These are phyloP conservation scores for Nemania serpens DNA, from an alignment of 2,329 filamentous ascomycete genomes.

Conservation along the genomic window DNA sequence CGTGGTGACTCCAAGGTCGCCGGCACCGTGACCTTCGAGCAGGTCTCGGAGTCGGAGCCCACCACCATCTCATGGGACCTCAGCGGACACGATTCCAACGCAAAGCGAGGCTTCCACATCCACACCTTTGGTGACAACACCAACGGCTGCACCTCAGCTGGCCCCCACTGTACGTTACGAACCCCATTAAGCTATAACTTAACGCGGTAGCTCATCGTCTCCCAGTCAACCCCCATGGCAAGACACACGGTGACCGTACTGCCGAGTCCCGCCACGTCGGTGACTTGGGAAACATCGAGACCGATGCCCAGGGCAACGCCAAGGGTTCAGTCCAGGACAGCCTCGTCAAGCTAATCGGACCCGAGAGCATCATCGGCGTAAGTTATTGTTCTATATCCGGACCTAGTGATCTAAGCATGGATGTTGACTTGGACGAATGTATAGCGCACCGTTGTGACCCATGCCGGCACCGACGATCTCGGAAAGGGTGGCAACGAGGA, in stretches of 20 bases:
- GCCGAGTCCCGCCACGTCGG: conserved; percentile 92
- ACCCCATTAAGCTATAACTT: background rate
- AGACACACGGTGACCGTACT: conserved; percentile 85
- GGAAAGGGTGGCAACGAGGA: conserved; percentile 91
- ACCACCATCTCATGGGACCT: conserved; percentile 94
- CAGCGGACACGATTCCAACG: conserved; percentile 88
- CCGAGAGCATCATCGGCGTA: conserved; percentile 93
- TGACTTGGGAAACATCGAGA: conserved; percentile 97
- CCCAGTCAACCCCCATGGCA: conserved; percentile 90
- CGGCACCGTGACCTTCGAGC: conserved; percentile 94
- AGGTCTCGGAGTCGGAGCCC: conserved; percentile 77
- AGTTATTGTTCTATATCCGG: conserved; percentile 37
- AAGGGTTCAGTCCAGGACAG: conserved; percentile 80
- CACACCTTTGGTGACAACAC: conserved; percentile 99
- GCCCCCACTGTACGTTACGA: conserved; percentile 83
- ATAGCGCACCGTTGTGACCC: conserved; percentile 91
- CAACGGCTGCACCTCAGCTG: conserved; percentile 98
- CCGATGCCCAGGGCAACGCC: conserved; percentile 88
- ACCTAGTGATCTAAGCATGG: background rate
- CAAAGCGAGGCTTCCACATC: conserved; percentile 97
- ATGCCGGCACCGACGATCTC: conserved; percentile 95
- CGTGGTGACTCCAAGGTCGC: conserved; percentile 96
- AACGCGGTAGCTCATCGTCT: conserved; percentile 21
- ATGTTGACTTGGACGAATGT: conserved; percentile 32
- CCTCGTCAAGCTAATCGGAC: conserved; percentile 92